A percentile compares a stretch with the other conserved stretches of the same genome.
Conservation (phyloP, 495 filamentous ascomycete genomes). For the Penicillium atrosanguineum region DNA sequence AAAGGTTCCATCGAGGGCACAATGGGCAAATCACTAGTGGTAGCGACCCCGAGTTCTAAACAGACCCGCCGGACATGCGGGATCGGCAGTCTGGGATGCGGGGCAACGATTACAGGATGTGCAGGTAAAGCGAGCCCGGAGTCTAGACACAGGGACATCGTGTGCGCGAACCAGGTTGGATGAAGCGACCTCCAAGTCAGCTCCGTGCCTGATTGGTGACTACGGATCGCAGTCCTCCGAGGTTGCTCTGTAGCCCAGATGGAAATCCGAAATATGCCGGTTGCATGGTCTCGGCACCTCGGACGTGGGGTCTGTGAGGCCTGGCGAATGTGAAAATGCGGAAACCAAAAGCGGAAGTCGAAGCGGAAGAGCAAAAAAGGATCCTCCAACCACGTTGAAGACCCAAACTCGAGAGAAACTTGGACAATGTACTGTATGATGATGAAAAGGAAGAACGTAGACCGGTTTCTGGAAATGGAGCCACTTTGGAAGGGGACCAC, state of each 20-base stretch:
- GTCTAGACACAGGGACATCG: not conserved
- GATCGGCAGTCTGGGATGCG: not conserved
- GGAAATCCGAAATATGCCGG: too few relatives aligned
- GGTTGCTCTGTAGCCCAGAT: not conserved
- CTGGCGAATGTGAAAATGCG: not conserved
- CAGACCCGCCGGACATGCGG: not conserved
- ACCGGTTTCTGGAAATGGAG: too few relatives aligned
- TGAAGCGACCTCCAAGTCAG: not conserved
- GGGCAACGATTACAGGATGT: slow-evolving; percentile 9
- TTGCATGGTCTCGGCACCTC: not conserved
- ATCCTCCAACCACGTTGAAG: not conserved
- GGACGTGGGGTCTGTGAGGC: not conserved
- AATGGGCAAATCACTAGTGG: not conserved
- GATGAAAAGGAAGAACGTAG: not conserved
- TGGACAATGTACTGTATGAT: too few relatives aligned
- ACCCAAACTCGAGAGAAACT: not conserved
- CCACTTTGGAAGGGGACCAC: too few relatives aligned
- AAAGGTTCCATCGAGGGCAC: not conserved
- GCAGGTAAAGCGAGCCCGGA: slow-evolving; percentile 1
- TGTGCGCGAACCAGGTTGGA: not conserved
- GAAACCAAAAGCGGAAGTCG: not conserved
- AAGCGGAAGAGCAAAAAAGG: too few relatives aligned
- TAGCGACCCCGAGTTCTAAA: not conserved
- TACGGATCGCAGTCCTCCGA: not conserved
- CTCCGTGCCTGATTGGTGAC: not conserved